Base-by-base conservation (phyloP, 371 early-diverging fungal species). In the Funneliformis caledonium region DNA sequence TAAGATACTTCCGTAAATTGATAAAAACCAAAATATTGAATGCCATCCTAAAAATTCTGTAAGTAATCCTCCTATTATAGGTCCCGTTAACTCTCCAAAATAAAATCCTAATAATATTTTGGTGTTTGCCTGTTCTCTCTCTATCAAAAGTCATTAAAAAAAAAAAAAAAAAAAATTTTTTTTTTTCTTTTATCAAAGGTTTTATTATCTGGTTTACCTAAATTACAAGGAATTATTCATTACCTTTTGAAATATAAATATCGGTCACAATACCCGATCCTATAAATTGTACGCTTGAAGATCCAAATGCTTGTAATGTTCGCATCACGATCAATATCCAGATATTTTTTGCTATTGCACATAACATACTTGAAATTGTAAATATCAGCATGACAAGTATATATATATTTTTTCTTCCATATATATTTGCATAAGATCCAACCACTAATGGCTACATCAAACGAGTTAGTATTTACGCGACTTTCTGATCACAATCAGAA, bases 381-480 rank as follows among this genome's bases (percentile, higher is more conserved):
- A 89, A 94, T 14, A 94, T 78, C 0, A 87, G 14, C 33, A 91
- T 87, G 4, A 92, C 89, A 2, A 76, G 16, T 7, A 92, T 82
- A 77, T 93, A 93, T 8, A 94, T 87, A 0, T 87, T 83, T 67
- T 91, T 88, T 12, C 95, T 88, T 48, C 93, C 93, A 78, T 88
- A 86, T 10, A 83, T 76, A 82, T 95, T 95, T 0, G 94, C 91
- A 14, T 92, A 80, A 33, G 91, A 88, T 22, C 92, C 94, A 91
- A 91, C 93, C 37, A 92, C 76, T n/a, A 95, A 70, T 14, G 92
- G 91, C 78, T 56, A 56, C 19, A 52, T 56, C 16, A 56, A 56
- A 16, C 5, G 19, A 19, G 56, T 56, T 56, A 56, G 19, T 7
- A 6, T 52, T 52, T 52, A 16, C 16, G 16, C 19, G 56, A 56